phyloP scores from a whole-genome alignment of 768 basidiomycete genomes.

The Lactarius hengduanensis region DNA sequence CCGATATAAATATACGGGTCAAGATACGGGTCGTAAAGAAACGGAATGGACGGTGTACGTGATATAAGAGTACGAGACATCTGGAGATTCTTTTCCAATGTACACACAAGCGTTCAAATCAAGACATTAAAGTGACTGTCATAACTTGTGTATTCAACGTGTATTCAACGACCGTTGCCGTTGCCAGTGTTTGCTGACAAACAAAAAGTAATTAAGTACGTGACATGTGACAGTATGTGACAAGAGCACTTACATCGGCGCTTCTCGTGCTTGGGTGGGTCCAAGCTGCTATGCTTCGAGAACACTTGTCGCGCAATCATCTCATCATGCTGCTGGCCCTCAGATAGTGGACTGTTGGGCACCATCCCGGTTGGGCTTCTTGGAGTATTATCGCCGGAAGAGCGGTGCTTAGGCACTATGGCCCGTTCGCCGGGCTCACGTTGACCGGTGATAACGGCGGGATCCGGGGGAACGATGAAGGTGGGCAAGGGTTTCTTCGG shows the following conservation, averaged over 20 bases:
- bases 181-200: slow-evolving; percentile 15
- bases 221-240: background rate
- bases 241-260: slow-evolving; percentile 14
- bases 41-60: background rate
- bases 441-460: slow-evolving; percentile 25
- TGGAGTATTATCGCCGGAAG: background rate
- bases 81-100: background rate
- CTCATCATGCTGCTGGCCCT: slow-evolving; percentile 9
- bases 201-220: background rate
- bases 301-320: slow-evolving; percentile 21
- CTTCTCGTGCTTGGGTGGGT: slow-evolving; percentile 19
- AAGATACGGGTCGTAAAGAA: background rate
- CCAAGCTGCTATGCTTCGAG: slow-evolving; percentile 19
- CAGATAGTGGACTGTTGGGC: slow-evolving; percentile 6
- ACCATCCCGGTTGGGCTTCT: background rate
- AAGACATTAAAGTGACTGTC: background rate
- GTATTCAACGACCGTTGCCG: background rate
- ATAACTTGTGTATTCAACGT: background rate
- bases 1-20: background rate
- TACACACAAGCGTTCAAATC: background rate
- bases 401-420: slow-evolving; percentile 17
- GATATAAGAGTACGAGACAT: background rate
- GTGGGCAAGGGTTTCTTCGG: slow-evolving; percentile 21
- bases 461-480: slow-evolving; percentile 29
- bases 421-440: slow-evolving; percentile 23